A percentile compares a stretch with the other conserved stretches of the same genome.
These are phyloP conservation scores for Paramyrothecium roridum DNA, from an alignment of 2,329 filamentous ascomycete species.

Conservation along the genomic window DNA sequence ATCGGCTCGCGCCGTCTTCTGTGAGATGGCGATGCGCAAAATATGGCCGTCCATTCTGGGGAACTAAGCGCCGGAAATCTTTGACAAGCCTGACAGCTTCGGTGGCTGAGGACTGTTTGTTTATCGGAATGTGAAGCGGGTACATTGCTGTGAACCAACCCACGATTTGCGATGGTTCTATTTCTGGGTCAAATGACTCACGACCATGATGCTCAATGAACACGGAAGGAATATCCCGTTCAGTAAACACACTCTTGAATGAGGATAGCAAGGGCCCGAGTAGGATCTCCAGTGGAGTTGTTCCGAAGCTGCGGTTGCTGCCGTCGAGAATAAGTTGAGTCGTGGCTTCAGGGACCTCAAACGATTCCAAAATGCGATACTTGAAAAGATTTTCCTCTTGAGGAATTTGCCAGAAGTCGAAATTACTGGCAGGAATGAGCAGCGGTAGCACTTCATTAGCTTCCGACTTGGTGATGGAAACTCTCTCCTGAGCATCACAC, in stretches of 20 bases:
- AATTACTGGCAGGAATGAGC: not conserved
- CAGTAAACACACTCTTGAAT: slow-evolving; percentile 19
- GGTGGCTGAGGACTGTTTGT: not conserved
- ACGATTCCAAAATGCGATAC: too few relatives aligned
- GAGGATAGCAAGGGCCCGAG: slow-evolving; percentile 18
- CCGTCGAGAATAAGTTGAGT: slow-evolving; percentile 8
- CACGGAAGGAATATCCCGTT: slow-evolving; percentile 18
- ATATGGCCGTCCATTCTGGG: slow-evolving; percentile 13
- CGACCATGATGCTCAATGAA: slow-evolving; percentile 30
- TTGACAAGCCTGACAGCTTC: slow-evolving; percentile 14
- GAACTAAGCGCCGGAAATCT: not conserved
- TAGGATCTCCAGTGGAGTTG: slow-evolving; percentile 25
- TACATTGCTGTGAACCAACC: slow-evolving; percentile 33
- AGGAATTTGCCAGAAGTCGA: not conserved
- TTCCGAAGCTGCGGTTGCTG: slow-evolving; percentile 16
- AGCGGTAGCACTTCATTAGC: not conserved
- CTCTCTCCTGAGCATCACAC: slow-evolving; percentile 6
- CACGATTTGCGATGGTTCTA: slow-evolving; percentile 26
- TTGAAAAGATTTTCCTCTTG: not conserved
- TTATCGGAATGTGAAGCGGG: slow-evolving; percentile 16
- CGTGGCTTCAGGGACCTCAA: slow-evolving; percentile 2
- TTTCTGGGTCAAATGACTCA: slow-evolving; percentile 19
- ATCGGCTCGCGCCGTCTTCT: slow-evolving; percentile 17
- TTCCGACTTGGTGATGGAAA: not conserved
- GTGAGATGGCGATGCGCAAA: slow-evolving; percentile 13